phyloP scores from a whole-genome alignment of 495 filamentous ascomycete species.

The Xylaria curta region DNA sequence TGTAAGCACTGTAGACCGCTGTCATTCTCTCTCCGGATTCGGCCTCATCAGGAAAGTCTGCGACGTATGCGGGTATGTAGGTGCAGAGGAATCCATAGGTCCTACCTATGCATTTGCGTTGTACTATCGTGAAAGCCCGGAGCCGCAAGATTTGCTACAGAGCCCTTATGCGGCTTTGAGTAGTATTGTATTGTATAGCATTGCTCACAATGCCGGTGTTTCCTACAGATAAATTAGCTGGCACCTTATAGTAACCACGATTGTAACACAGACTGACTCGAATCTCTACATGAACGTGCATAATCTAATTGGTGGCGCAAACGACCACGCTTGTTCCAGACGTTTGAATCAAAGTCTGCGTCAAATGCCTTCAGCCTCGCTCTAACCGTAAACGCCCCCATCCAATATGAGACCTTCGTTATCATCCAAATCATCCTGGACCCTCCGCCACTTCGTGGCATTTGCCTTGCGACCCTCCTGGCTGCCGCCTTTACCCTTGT shows the following conservation, averaged over 20 bases:
- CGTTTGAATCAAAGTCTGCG: background rate
- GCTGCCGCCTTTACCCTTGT: slow-evolving; percentile 53
- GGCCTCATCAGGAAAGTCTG: background rate
- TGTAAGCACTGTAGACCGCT: background rate
- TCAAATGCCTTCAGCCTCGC: slow-evolving; percentile 24
- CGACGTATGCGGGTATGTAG: no score
- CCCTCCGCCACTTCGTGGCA: slow-evolving; percentile 77
- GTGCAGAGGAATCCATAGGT: background rate
- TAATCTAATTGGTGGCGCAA: background rate
- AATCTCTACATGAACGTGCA: no score
- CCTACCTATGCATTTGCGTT: background rate
- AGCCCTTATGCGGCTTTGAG: background rate
- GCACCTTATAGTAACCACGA: no score
- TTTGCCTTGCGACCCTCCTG: slow-evolving; percentile 46
- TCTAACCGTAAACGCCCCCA: slow-evolving; percentile 72
- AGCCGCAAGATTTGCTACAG: background rate
- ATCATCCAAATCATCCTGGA: slow-evolving; percentile 89
- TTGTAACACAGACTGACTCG: no score
- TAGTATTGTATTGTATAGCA: background rate
- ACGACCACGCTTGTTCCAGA: background rate
- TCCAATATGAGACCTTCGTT: slow-evolving; percentile 93
- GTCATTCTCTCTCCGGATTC: background rate
- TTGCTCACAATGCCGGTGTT: background rate
- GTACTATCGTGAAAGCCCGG: no score
- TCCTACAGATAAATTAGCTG: background rate